phyloP scores from a whole-genome alignment of 768 basidiomycete species.

The Sporobolomyces phaffii region DNA sequence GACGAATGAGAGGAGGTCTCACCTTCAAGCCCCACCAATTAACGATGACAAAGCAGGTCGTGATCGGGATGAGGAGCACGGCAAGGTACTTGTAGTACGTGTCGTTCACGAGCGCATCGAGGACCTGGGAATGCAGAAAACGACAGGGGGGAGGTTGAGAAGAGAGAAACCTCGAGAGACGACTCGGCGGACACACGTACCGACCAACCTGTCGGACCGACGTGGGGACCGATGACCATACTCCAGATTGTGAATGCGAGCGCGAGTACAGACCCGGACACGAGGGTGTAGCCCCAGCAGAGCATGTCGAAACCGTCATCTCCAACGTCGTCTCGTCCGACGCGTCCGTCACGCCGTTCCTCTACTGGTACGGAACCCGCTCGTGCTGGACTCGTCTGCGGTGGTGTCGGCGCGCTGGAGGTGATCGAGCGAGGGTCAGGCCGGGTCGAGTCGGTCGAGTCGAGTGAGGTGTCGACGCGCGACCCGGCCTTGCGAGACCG shows the following conservation, averaged over 20 bases:
- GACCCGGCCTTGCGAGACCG: no score
- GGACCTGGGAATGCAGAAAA: slow-evolving; percentile 49
- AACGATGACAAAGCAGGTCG: slow-evolving; percentile 84
- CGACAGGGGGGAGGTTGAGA: no score
- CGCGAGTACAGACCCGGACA: not conserved
- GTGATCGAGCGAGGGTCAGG: no score
- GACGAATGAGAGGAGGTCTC: not conserved
- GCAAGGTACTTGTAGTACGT: slow-evolving; percentile 85
- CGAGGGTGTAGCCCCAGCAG: slow-evolving; percentile 16
- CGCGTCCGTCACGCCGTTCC: no score
- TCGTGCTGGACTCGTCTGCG: no score
- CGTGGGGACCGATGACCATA: slow-evolving; percentile 20
- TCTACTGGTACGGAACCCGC: no score
- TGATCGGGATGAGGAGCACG: slow-evolving; percentile 71
- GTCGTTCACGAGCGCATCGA: slow-evolving; percentile 63
- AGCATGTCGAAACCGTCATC: slow-evolving; percentile 15
- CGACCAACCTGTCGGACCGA: not conserved
- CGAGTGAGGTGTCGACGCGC: no score
- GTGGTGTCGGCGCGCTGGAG: no score
- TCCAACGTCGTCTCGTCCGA: not conserved
- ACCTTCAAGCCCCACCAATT: slow-evolving; percentile 76
- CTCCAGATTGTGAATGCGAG: slow-evolving; percentile 27
- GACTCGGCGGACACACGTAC: not conserved
- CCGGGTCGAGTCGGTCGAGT: no score
- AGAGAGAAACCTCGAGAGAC: not conserved